Conservation (phyloP, 192 early-diverging fungal species). For the Coemansia sp. region DNA sequence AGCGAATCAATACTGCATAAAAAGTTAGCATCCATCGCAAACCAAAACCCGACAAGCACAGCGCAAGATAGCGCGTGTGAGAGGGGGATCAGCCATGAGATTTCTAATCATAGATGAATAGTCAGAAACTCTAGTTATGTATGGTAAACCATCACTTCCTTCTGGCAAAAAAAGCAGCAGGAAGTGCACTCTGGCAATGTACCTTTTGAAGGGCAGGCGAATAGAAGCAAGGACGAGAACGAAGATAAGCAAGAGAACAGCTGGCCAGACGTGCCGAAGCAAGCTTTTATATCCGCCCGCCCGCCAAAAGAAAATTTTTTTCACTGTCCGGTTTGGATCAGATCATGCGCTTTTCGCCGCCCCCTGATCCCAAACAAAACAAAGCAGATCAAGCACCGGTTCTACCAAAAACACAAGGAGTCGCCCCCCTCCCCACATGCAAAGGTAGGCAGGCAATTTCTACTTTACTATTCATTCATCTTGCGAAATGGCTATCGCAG, state of each 20-base stretch:
- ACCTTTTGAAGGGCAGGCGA: background rate
- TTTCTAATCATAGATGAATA: conserved; percentile 18
- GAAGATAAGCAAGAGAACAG: background rate
- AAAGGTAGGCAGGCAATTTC: background rate
- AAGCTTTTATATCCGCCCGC: conserved; percentile 1
- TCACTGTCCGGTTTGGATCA: too few relatives aligned
- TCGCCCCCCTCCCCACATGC: too few relatives aligned
- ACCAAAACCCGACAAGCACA: too few relatives aligned
- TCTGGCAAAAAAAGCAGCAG: background rate
- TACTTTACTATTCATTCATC: background rate
- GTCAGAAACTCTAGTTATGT: conserved; percentile 50
- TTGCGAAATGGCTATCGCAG: conserved; percentile 17
- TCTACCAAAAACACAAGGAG: too few relatives aligned
- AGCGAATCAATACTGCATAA: background rate
- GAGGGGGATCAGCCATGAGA: conserved; percentile 13
- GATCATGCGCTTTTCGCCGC: too few relatives aligned
- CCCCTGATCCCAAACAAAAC: too few relatives aligned
- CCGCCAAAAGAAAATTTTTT: background rate
- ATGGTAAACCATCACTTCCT: conserved; percentile 31
- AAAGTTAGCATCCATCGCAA: background rate
- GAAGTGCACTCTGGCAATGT: background rate
- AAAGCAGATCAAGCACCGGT: too few relatives aligned
- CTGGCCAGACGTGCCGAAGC: too few relatives aligned
- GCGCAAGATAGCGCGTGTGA: too few relatives aligned
- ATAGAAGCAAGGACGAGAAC: background rate